Conservation (phyloP, 1,139 yeast species). For the Geotrichum reessii region DNA sequence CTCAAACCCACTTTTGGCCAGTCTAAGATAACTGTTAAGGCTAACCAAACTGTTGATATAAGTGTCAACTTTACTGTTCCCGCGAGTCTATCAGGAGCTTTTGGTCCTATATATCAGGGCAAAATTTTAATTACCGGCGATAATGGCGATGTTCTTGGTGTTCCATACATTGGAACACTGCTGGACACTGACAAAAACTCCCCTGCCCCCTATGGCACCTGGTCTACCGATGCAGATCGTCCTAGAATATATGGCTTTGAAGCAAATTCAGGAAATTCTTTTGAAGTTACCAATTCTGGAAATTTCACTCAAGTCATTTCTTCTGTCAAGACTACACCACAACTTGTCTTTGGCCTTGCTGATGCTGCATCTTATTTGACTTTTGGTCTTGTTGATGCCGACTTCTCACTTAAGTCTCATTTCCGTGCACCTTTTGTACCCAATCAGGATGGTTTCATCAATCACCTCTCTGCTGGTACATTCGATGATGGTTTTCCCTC, state of each 20-base stretch:
- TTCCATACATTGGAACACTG: conserved; percentile 14
- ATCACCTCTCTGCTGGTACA: conserved; percentile 1
- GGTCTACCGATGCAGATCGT: conserved; percentile 3
- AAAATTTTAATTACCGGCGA: conserved; percentile 6
- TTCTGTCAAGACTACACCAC: not conserved
- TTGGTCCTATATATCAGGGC: conserved; percentile 12
- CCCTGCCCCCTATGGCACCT: conserved; percentile 3
- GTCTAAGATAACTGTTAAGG: not conserved
- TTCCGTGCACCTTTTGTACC: conserved; percentile 9
- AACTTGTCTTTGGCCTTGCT: conserved; percentile 2
- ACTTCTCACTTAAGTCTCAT: not conserved
- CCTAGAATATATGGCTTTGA: conserved; percentile 6
- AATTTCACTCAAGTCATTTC: not conserved
- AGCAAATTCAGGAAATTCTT: not conserved
- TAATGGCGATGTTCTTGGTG: conserved; percentile 11
- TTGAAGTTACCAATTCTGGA: not conserved
- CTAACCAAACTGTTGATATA: conserved; percentile 6
- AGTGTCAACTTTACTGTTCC: conserved; percentile 1
- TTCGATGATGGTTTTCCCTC: conserved; percentile 8
- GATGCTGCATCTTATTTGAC: conserved; percentile 12
- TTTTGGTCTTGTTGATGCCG: conserved; percentile 6
- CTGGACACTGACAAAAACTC: conserved; percentile 2
- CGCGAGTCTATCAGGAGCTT: not conserved
- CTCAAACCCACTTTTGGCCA: conserved; percentile 1
- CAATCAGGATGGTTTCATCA: conserved; percentile 7